phyloP scores from a whole-genome alignment of 2,329 filamentous ascomycete genomes.

The Ascochyta viciae-villosae region DNA sequence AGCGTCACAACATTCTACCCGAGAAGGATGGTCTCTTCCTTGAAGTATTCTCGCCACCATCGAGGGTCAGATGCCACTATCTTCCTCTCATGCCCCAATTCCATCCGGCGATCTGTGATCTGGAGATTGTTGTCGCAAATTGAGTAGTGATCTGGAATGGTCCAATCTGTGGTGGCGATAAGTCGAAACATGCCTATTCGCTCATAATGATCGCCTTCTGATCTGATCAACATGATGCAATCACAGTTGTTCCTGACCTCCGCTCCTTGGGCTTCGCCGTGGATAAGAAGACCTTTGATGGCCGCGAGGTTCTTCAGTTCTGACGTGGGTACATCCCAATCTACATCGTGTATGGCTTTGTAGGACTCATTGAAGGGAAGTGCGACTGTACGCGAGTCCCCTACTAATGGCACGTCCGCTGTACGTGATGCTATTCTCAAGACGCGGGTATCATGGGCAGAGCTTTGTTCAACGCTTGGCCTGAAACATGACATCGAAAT shows the following conservation, averaged over 20 bases:
- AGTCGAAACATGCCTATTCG: not conserved
- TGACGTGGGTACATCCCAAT: not conserved
- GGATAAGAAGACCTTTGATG: not conserved
- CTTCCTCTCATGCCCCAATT: not conserved
- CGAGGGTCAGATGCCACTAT: not conserved
- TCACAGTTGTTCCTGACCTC: not conserved
- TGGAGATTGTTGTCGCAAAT: not conserved
- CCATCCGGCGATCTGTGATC: not conserved
- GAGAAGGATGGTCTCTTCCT: not conserved
- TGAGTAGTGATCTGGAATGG: not conserved
- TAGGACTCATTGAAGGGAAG: not conserved
- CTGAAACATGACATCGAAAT: too few relatives aligned
- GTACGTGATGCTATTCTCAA: not conserved
- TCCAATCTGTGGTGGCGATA: not conserved
- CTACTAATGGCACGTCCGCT: not conserved
- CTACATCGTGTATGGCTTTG: not conserved
- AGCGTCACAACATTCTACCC: not conserved
- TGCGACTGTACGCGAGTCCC: not conserved
- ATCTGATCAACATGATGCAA: not conserved
- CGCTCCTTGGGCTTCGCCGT: not conserved
- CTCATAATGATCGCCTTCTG: not conserved
- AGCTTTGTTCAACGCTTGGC: not conserved
- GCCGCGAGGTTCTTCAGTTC: not conserved
- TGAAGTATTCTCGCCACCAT: not conserved
- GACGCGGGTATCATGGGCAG: not conserved